Evolutionary conservation across 306 rosid species (phyloP).

Genomic region (Quercus parvula): DNA sequence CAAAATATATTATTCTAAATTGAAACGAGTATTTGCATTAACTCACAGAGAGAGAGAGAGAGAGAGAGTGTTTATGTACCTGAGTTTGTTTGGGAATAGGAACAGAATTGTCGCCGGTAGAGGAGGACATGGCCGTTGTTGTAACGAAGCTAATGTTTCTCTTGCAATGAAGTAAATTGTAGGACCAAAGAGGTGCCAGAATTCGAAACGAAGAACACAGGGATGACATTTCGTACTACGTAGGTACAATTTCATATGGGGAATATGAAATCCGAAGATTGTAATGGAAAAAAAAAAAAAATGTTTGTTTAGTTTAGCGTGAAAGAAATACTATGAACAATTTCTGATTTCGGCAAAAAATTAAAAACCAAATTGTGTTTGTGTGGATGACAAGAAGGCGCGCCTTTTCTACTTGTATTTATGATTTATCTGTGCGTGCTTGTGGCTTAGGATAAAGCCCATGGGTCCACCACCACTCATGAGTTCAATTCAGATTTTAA

Average conservation of each 20-base stretch:
- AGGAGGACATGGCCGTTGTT: conserved; percentile 13
- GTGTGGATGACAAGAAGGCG: too few species aligned
- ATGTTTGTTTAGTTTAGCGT: too few species aligned
- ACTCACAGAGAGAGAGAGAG: neutral
- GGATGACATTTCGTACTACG: conserved; percentile 27
- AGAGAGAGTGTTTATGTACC: conserved; percentile 13
- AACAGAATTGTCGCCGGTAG: conserved; percentile 43
- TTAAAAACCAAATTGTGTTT: too few species aligned
- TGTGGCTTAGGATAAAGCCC: too few species aligned
- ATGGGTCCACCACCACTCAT: too few species aligned
- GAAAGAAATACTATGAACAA: too few species aligned
- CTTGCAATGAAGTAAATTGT: conserved; percentile 31
- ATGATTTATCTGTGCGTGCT: too few species aligned
- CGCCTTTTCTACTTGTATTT: too few species aligned
- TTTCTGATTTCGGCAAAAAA: too few species aligned
- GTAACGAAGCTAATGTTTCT: conserved; percentile 24
- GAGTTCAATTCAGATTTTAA: too few species aligned
- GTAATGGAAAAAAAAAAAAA: too few species aligned
- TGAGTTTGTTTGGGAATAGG: conserved; percentile 44
- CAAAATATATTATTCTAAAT: neutral
- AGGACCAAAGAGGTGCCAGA: conserved; percentile 31
- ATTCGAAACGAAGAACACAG: conserved; percentile 37
- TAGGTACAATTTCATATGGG: neutral
- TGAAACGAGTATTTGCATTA: neutral
- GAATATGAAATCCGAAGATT: neutral